Conservation (phyloP, 805 yeast species). For the Saturnispora kantuleensis region DNA sequence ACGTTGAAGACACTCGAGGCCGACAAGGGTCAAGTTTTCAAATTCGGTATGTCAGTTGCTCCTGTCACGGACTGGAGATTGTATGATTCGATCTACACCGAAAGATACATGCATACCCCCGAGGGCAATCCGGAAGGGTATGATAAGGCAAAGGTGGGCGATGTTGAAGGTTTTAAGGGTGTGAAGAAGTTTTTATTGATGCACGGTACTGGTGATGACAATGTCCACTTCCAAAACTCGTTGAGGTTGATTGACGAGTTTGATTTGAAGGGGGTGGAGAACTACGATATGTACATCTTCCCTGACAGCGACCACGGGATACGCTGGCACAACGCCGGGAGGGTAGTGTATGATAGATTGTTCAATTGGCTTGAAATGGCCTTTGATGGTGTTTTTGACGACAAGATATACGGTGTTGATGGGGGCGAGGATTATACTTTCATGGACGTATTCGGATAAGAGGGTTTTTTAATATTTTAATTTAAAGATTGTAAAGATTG, state of each 20-base stretch:
- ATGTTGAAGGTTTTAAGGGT: constrained; percentile 41
- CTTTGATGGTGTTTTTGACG: constrained; percentile 38
- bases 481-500: too few species aligned
- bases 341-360: constrained; percentile 59
- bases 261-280: constrained; percentile 65
- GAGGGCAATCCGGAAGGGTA: constrained; percentile 59
- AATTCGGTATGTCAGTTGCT: constrained; percentile 91
- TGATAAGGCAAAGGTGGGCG: constrained; percentile 46
- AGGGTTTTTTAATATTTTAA: background rate
- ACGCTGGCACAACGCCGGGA: constrained; percentile 60
- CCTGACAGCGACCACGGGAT: constrained; percentile 77
- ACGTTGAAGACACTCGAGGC: constrained; percentile 82
- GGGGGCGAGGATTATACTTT: background rate
- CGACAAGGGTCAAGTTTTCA: constrained; percentile 67
- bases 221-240: constrained; percentile 90
- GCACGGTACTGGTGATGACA: constrained; percentile 98
- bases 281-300: constrained; percentile 69
- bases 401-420: background rate
- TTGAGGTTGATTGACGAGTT: constrained; percentile 67
- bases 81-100: constrained; percentile 91
- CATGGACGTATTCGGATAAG: constrained; percentile 18
- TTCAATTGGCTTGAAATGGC: constrained; percentile 57
- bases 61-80: constrained; percentile 94
- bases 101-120: constrained; percentile 87
- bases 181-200: constrained; percentile 67